Conservation (phyloP, 1,139 yeast species). For the Hyphopichia khmerensis region DNA sequence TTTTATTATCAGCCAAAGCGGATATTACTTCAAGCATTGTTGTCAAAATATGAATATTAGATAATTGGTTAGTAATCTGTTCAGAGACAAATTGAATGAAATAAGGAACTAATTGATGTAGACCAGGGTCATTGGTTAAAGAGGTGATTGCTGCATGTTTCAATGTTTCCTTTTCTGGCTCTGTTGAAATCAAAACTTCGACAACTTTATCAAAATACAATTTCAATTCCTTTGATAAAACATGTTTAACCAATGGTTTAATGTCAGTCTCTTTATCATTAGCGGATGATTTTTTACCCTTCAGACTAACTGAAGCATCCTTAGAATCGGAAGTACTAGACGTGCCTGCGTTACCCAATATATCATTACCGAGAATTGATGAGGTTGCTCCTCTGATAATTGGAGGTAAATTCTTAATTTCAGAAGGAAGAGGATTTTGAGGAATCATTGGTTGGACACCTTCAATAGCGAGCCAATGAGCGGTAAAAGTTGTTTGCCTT, state of each 20-base stretch:
- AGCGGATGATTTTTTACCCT: slow-evolving; percentile 19
- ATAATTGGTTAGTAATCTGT: slow-evolving; percentile 85
- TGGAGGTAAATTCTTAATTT: slow-evolving; percentile 65
- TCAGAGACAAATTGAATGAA: slow-evolving; percentile 96
- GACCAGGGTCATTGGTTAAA: slow-evolving; percentile 87
- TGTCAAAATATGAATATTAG: slow-evolving; percentile 69
- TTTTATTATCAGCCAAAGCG: slow-evolving; percentile 79
- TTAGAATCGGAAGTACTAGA: slow-evolving; percentile 15
- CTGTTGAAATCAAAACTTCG: slow-evolving; percentile 67
- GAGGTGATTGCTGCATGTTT: slow-evolving; percentile 81
- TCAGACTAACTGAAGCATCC: slow-evolving; percentile 14
- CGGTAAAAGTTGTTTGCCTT: slow-evolving; percentile 85
- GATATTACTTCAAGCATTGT: slow-evolving; percentile 90
- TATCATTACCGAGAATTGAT: slow-evolving; percentile 43
- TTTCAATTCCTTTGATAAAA: slow-evolving; percentile 89
- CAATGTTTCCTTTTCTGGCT: slow-evolving; percentile 57
- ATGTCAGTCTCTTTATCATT: slow-evolving; percentile 67
- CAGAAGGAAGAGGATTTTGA: slow-evolving; percentile 87
- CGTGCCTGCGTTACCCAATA: slow-evolving; percentile 22
- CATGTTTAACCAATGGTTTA: slow-evolving; percentile 95
- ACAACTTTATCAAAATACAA: slow-evolving; percentile 90
- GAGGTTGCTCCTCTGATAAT: slow-evolving; percentile 69
- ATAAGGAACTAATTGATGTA: slow-evolving; percentile 95
- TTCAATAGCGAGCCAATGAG: slow-evolving; percentile 98
- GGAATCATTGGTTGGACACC: slow-evolving; percentile 98